Evolutionary conservation across 352 stramenopile species (phyloP).

Genomic region (Phytophthora crassamura): DNA sequence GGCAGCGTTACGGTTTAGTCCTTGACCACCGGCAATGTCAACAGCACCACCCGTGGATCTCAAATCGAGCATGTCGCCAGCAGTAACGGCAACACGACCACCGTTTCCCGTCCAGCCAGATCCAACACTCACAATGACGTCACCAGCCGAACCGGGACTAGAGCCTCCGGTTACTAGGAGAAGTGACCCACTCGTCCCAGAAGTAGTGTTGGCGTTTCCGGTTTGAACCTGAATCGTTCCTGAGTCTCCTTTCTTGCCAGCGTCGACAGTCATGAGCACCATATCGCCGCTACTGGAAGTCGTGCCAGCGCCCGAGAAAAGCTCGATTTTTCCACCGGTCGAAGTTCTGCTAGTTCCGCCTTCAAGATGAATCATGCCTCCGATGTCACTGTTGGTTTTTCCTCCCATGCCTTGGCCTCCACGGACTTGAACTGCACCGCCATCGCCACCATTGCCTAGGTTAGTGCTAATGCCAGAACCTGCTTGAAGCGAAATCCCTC

Average conservation of each 20-base stretch:
- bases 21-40: constrained; percentile 55
- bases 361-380: constrained; percentile 69
- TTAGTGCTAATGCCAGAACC: constrained; percentile 59
- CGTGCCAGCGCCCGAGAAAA: constrained; percentile 56
- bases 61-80: constrained; percentile 57
- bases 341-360: constrained; percentile 54
- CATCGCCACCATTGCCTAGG: constrained; percentile 63
- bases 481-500: constrained; percentile 55
- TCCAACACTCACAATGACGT: constrained; percentile 82
- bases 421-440: constrained; percentile 57
- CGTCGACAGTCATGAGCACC: constrained; percentile 64
- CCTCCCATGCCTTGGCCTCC: constrained; percentile 65
- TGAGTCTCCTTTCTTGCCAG: constrained; percentile 81
- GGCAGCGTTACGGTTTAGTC: constrained; percentile 45
- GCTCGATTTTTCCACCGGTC: constrained; percentile 69
- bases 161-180: constrained; percentile 78
- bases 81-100: constrained; percentile 76
- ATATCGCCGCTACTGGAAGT: constrained; percentile 75
- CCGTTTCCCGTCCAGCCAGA: constrained; percentile 85
- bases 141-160: constrained; percentile 73
- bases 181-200: constrained; percentile 75
- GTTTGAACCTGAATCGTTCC: constrained; percentile 76
- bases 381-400: constrained; percentile 49
- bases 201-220: constrained; percentile 66
- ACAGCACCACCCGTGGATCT: constrained; percentile 60